A percentile compares a stretch with the other conserved stretches of the same genome.
These are phyloP conservation scores for Fraxinus cuspidata DNA, from an alignment of 257 asterid species.

Conservation along the genomic window DNA sequence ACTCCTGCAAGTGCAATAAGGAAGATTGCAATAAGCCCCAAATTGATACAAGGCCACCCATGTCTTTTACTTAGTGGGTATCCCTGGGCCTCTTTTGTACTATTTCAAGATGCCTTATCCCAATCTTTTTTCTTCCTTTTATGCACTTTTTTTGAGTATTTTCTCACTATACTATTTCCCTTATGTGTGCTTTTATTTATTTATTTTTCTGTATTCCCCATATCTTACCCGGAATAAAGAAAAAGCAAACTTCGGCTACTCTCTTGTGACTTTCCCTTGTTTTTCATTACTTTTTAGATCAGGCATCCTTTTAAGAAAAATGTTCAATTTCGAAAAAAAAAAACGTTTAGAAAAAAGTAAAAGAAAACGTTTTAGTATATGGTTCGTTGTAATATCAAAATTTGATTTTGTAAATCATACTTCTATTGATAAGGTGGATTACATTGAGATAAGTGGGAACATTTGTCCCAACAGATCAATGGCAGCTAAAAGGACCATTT, in stretches of 20 bases:
- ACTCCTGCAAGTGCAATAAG: neutral
- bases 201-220: neutral
- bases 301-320: neutral
- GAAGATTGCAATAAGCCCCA: neutral
- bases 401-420: neutral
- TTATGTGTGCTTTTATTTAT: neutral
- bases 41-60: neutral
- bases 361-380: neutral
- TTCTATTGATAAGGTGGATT: neutral
- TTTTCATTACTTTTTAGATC: neutral
- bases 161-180: neutral
- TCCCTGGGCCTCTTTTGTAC: neutral
- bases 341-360: neutral
- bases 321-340: neutral
- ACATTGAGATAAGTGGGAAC: neutral
- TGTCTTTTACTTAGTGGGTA: neutral
- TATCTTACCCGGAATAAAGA: neutral
- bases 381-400: neutral
- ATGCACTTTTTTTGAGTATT: neutral
- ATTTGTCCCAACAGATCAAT: neutral
- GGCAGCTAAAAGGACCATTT: neutral
- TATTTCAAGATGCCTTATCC: constrained; percentile 5
- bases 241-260: neutral
- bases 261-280: neutral
- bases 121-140: neutral